Conservation (phyloP, 192 early-diverging fungal genomes). For the Helicostylum pulchrum region DNA sequence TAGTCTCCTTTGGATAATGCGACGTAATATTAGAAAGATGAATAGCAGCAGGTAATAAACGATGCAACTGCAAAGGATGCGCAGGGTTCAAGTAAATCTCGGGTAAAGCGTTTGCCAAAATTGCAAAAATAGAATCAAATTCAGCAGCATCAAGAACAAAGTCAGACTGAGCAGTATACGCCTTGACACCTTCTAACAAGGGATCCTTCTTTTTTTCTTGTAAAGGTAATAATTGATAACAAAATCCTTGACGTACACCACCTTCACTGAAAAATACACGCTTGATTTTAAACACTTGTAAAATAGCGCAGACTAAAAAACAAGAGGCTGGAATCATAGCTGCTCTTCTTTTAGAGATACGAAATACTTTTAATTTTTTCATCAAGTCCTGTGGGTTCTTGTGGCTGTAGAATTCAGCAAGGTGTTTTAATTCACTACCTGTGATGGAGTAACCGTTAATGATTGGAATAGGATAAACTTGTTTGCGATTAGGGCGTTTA, state of each 20-base stretch:
- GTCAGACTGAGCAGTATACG: conserved; percentile 35
- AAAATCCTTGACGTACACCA: conserved; percentile 55
- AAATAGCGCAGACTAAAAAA: conserved; percentile 43
- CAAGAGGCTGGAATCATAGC: conserved; percentile 51
- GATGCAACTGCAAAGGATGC: conserved; percentile 27
- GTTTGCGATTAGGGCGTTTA: conserved; percentile 18
- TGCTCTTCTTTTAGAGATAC: conserved; percentile 52
- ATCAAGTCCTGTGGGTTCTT: conserved; percentile 28
- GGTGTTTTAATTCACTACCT: conserved; percentile 33
- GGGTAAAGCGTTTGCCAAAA: conserved; percentile 28
- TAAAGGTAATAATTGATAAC: conserved; percentile 38
- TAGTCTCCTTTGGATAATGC: conserved; percentile 46
- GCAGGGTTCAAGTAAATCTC: conserved; percentile 21
- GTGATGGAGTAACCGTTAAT: conserved; percentile 54
- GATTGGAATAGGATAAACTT: conserved; percentile 47
- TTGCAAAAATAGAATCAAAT: conserved; percentile 26
- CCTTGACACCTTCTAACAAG: conserved; percentile 38
- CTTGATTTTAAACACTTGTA: conserved; percentile 40
- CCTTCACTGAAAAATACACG: conserved; percentile 53
- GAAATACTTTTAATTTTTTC: conserved; percentile 39
- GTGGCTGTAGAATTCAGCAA: conserved; percentile 37
- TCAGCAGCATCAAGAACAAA: conserved; percentile 26
- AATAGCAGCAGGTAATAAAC: conserved; percentile 45
- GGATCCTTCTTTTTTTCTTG: conserved; percentile 48
- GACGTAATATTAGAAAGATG: conserved; percentile 20